Percentiles rank a stretch among this genome's conserved stretches.
Conservation (phyloP, 768 basidiomycete species). For the Mycena rebaudengoi region DNA sequence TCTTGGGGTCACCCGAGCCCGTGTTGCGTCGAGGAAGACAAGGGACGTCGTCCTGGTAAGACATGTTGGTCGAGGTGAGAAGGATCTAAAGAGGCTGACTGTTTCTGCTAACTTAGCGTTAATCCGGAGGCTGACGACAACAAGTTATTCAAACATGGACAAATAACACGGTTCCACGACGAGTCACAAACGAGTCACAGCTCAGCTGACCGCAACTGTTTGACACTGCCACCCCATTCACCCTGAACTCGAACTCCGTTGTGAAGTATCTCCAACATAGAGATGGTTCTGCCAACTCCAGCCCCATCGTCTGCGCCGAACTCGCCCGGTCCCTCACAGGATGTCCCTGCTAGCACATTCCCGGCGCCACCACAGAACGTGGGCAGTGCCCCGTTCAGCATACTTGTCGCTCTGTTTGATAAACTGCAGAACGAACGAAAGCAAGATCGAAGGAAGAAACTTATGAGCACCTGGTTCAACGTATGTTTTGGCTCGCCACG, state of each 20-base stretch:
- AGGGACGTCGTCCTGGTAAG: conserved; percentile 32
- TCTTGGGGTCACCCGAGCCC: conserved; percentile 59
- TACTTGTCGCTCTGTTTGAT: conserved; percentile 77
- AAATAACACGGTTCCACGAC: conserved; percentile 49
- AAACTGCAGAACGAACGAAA: conserved; percentile 77
- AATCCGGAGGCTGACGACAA: conserved; percentile 26
- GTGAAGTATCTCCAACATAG: conserved; percentile 18
- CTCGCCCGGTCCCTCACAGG: conserved; percentile 47
- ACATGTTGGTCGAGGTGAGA: conserved; percentile 33
- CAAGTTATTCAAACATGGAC: conserved; percentile 30
- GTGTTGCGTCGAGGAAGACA: conserved; percentile 36
- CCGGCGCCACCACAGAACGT: conserved; percentile 69
- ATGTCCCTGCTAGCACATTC: conserved; percentile 49
- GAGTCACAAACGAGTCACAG: too few species aligned
- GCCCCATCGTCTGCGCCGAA: conserved; percentile 66
- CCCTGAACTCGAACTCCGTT: conserved; percentile 11
- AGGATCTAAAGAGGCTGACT: conserved; percentile 11
- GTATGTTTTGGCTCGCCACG: conserved; percentile 52
- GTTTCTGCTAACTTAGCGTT: neutral
- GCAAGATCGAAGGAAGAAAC: conserved; percentile 74
- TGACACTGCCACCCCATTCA: conserved; percentile 8
- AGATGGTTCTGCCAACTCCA: conserved; percentile 71
- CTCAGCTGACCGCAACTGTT: neutral
- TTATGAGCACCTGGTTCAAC: conserved; percentile 81
- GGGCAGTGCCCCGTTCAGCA: conserved; percentile 74